Evolutionary conservation across 192 early-diverging fungal genomes (phyloP), one percentile per base, ranked within the genome.

Genomic region (Backusella morwellensis): DNA sequence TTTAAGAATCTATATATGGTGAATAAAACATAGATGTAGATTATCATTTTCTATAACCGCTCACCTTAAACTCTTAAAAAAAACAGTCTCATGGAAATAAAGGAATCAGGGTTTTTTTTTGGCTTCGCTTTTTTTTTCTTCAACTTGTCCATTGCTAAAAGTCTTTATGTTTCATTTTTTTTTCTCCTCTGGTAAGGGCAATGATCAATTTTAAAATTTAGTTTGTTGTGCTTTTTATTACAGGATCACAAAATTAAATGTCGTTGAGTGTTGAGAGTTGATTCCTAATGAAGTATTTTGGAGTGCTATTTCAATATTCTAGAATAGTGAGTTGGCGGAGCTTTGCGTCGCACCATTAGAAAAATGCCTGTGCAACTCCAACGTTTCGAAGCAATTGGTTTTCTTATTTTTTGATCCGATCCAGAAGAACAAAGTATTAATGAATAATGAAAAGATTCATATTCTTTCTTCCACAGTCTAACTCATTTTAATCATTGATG

Each of bases 31-130:
- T 29, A 63, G 56, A 63, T 63, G 56, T 29, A 63, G 56, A 63
- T 63, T 63, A 63, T 63, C 56, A 29, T 63, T 63, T 63, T 63
- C 56, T 63, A 63, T 63, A 63, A 29, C 56, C 56, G 56, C 54
- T 7, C 42, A 21, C 23, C 21, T 44, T 5, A 4, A 29, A 12
- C 12, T 59, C 56, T 59, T 59, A 59, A 56, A 56, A 56, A 23
- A 21, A 56, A 2, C 6, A 21, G 26, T 56, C 12, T 23, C 7
- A 56, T 56, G 3, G 54, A 56, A 56, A 56, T 59, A 59, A 59
- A 59, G 23, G 21, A 59, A 59, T 59, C 19, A 19, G 1, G 1
- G 1, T 44, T 56, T 56, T 26, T 59, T 59, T 59, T 59, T 59
- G 23, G 21, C 23, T 59, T 59, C 23, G 56, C 56, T 21, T 63